Evolutionary conservation across 2,329 filamentous ascomycete species (phyloP).

Genomic region (Hymenoscyphus linearis): DNA sequence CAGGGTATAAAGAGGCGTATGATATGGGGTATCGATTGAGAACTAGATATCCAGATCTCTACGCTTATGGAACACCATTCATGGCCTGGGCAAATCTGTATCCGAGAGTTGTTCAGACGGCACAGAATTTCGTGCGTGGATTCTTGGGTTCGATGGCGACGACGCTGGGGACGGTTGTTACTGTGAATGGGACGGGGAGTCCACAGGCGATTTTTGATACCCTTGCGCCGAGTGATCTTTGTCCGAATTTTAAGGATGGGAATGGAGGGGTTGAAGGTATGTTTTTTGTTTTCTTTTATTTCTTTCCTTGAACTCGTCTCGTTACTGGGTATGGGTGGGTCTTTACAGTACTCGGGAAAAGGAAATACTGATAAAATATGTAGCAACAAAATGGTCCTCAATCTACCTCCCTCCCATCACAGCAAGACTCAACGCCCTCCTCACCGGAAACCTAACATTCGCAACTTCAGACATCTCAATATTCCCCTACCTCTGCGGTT

Average conservation of each 20-base stretch:
- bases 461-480: conserved; percentile 47
- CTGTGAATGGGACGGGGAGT: conserved; percentile 51
- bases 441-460: conserved; percentile 51
- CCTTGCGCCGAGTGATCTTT: conserved; percentile 57
- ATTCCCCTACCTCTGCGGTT: conserved; percentile 67
- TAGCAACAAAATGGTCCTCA: conserved; percentile 41
- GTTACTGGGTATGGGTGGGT: neutral
- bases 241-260: conserved; percentile 52
- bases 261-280: conserved; percentile 40
- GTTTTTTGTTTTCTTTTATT: neutral
- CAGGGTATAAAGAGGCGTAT: conserved; percentile 57
- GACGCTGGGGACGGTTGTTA: conserved; percentile 49
- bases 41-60: conserved; percentile 46
- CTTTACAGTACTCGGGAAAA: too few species aligned
- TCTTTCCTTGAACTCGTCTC: neutral
- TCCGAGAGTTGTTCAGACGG: conserved; percentile 56
- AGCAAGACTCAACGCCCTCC: conserved; percentile 47
- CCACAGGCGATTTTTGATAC: conserved; percentile 53
- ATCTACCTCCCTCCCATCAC: conserved; percentile 50
- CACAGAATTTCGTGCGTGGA: conserved; percentile 54
- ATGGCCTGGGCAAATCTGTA: conserved; percentile 63
- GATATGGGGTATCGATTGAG: conserved; percentile 50
- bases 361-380: conserved; percentile 2
- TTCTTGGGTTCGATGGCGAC: conserved; percentile 53
- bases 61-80: conserved; percentile 41